Percentiles rank a stretch among this genome's conserved stretches.
phyloP scores from a whole-genome alignment of 2,329 filamentous ascomycete genomes.

The Pseudogymnoascus sp. region DNA sequence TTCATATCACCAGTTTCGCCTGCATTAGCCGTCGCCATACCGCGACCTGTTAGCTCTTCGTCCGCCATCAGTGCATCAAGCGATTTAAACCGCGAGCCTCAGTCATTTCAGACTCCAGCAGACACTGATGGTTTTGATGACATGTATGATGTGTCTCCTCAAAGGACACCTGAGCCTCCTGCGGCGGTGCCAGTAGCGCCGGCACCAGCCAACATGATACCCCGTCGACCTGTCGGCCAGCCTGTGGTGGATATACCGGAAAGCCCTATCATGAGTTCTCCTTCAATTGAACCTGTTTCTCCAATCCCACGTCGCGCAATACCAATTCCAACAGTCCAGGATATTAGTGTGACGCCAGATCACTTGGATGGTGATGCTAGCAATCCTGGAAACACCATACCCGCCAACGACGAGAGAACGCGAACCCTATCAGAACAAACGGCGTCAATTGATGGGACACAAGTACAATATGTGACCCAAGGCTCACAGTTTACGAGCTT shows the following conservation, averaged over 20 bases:
- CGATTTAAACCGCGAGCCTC: not conserved
- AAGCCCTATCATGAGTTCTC: not conserved
- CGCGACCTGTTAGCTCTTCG: not conserved
- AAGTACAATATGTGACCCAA: not conserved
- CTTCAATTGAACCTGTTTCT: not conserved
- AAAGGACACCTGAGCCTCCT: constrained; percentile 23
- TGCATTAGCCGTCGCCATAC: not conserved
- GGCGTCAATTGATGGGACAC: not conserved
- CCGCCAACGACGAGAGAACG: not conserved
- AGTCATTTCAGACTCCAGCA: not conserved
- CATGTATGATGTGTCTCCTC: constrained; percentile 30
- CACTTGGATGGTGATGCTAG: not conserved
- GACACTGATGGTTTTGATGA: constrained; percentile 23
- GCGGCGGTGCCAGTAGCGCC: not conserved
- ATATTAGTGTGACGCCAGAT: not conserved
- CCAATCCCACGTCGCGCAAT: not conserved
- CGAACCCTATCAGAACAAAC: not conserved
- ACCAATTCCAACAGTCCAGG: not conserved
- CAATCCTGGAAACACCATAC: not conserved
- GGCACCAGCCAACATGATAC: not conserved
- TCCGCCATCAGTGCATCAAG: constrained; percentile 5
- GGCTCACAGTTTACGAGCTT: not conserved
- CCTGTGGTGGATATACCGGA: not conserved
- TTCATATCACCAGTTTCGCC: not conserved
- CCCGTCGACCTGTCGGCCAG: constrained; percentile 4